Base-by-base conservation (phyloP, 2,329 filamentous ascomycete species). In the Colletotrichum zoysiae region DNA sequence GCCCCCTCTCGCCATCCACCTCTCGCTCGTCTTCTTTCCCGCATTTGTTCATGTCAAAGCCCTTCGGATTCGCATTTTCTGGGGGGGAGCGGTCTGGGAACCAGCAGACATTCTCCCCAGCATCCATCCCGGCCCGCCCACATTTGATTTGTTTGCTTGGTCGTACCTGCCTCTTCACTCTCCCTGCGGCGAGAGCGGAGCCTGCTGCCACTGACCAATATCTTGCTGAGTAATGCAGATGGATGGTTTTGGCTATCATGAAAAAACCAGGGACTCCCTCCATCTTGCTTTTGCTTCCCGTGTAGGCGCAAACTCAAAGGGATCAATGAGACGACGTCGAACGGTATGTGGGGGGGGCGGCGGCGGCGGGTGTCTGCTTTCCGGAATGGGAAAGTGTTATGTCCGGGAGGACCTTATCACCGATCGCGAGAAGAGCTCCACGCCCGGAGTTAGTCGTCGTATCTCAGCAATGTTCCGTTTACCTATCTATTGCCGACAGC, bases 311-410 rank as follows among this genome's bases (percentile, higher is more conserved):
- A 38, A 40, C 33, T 26, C 46, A 26, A 50, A 51, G n/a, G 30
- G 16, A 26, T 38, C 20, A 18, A 62, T 30, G 59, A 51, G 59
- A 62, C 46, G 59, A 62, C 33, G 59, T 62, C 40, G 30, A 23
- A 62, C 20, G 33, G 33, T 40, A 30, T 14, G 20, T 50, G 33
- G n/a, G 20, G 59, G 18, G n/a, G n/a, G n/a, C n/a, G n/a, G n/a
- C n/a, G 59, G 18, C 8, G 35, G 4, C 1, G 23, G 12, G 30
- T 40, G 8, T 51, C 5, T 23, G 40, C 12, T 30, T 62, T 51
- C 59, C 33, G n/a, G 44, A 62, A 62, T 9, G 33, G 46, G 59
- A 62, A 62, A 8, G 46, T 50, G 8, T 51, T 26, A 62, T 51
- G 16, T 26, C 59, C 59, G 59, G 46, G 46, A 18, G 18, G 26